Conservation (phyloP, 2,329 filamentous ascomycete genomes). For the Alternaria ventricosa region DNA sequence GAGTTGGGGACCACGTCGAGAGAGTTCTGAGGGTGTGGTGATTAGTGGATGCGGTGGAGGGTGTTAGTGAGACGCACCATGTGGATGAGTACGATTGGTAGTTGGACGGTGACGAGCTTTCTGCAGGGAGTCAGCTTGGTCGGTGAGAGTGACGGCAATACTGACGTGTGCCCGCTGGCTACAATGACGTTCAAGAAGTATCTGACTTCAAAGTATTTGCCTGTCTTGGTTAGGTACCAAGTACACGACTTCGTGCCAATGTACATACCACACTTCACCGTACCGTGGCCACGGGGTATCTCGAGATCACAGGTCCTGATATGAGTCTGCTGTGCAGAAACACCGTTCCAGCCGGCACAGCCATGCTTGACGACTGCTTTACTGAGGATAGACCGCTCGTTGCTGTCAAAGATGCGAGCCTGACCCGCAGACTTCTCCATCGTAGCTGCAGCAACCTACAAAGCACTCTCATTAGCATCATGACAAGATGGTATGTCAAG, state of each 20-base stretch:
- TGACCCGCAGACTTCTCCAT: slow-evolving; percentile 58
- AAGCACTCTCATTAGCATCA: slow-evolving; percentile 27
- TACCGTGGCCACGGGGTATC: slow-evolving; percentile 58
- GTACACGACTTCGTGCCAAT: background rate
- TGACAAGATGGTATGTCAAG: background rate
- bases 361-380: slow-evolving; percentile 54
- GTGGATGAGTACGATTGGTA: slow-evolving; percentile 63
- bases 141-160: background rate
- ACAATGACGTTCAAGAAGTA: slow-evolving; percentile 61
- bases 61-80: slow-evolving; percentile 49
- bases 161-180: slow-evolving; percentile 52
- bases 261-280: slow-evolving; percentile 56
- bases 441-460: slow-evolving; percentile 56
- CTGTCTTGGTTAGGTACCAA: slow-evolving; percentile 28
- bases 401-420: slow-evolving; percentile 60
- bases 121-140: slow-evolving; percentile 35
- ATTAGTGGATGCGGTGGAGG: background rate
- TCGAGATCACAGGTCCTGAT: slow-evolving; percentile 59
- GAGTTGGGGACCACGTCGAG: slow-evolving; percentile 63
- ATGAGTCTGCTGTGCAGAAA: slow-evolving; percentile 54
- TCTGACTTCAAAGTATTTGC: slow-evolving; percentile 63
- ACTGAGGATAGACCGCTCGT: slow-evolving; percentile 56
- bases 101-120: slow-evolving; percentile 60
- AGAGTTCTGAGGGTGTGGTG: slow-evolving; percentile 51
- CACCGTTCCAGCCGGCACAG: slow-evolving; percentile 55